Percentiles rank a stretch among this genome's conserved stretches.
phyloP scores from a whole-genome alignment of 495 filamentous ascomycete genomes.

The Massariosphaeria phaeospora region DNA sequence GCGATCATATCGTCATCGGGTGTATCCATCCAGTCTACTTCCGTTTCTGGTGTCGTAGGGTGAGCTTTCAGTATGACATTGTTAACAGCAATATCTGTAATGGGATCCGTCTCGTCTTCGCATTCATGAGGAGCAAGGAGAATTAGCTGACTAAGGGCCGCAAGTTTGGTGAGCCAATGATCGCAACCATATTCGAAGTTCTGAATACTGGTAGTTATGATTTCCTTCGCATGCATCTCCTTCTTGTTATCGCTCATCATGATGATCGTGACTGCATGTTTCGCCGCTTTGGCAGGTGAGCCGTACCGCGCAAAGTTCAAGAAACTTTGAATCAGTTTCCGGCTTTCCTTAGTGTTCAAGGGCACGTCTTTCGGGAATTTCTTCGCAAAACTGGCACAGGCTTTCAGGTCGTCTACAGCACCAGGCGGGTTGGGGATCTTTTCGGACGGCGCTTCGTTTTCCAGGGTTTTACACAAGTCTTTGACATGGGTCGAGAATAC shows the following conservation, averaged over 20 bases:
- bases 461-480: conserved; percentile 81
- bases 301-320: conserved; percentile 76
- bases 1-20: conserved; percentile 76
- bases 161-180: conserved; percentile 78
- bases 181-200: conserved; percentile 70
- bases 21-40: conserved; percentile 63
- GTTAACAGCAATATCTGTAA: conserved; percentile 72
- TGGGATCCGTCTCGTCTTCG: conserved; percentile 66
- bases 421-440: conserved; percentile 59
- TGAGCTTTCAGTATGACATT: conserved; percentile 69
- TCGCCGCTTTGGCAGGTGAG: conserved; percentile 74
- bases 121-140: conserved; percentile 65
- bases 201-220: conserved; percentile 67
- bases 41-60: conserved; percentile 45
- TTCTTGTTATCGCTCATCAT: conserved; percentile 75
- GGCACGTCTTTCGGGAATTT: conserved; percentile 81
- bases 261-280: conserved; percentile 87
- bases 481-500: conserved; percentile 88
- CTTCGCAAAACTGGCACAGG: conserved; percentile 81
- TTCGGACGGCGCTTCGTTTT: conserved; percentile 68
- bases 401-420: conserved; percentile 84
- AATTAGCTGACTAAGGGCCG: conserved; percentile 76
- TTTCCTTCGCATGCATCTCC: conserved; percentile 79
- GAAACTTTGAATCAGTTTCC: conserved; percentile 77
- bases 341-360: conserved; percentile 50